Evolutionary conservation across 345 rosid genomes (phyloP), one percentile per base, ranked within the genome.

Genomic region (sweet orange (Citrus sinensis)): DNA sequence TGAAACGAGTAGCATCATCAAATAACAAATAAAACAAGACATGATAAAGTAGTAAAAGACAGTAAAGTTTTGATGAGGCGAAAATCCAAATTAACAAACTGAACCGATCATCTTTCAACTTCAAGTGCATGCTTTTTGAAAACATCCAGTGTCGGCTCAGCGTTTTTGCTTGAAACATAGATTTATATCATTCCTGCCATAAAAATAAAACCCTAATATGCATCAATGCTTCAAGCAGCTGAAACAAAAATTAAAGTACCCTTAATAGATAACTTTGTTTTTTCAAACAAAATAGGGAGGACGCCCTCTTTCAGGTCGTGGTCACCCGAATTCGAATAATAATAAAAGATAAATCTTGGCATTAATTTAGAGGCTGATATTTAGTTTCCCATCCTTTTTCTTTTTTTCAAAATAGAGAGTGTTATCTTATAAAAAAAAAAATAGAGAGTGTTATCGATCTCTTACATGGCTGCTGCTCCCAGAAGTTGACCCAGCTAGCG

Each of bases 391-490:
- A 13, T 46, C 51, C 51, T 13, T 46, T 11, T 46, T 13, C 1
- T 46, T 46, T 10, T 10, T 46, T 42, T 24, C 19, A 40, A 40
- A 9, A 46, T 4, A 72, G 2, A 58, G 59, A 55, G 49, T 30
- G 6, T 14, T 22, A 25, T 6, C 8, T 35, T 35, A 35, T 35
- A 0, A 35, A 35, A 35, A 35, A 35, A 27, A 35, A 35, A 35
- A 5, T 2, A 64, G 2, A 58, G 59, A 63, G 49, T 30, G 6
- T 22, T 14, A 25, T 0, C 5, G 11, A 68, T 27, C 62, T 35
- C 91, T 88, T 86, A 89, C 93, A 56, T 69, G 79, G 87, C 78
- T 87, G 65, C 58, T 82, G 87, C 86, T 83, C 78, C 92, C 91
- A 11, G 94, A 88, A 81, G 83, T 75, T 19, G 97, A 84, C 56